Evolutionary conservation across 2,329 filamentous ascomycete genomes (phyloP).

Genomic region (Arthrobotrys musiformis): DNA sequence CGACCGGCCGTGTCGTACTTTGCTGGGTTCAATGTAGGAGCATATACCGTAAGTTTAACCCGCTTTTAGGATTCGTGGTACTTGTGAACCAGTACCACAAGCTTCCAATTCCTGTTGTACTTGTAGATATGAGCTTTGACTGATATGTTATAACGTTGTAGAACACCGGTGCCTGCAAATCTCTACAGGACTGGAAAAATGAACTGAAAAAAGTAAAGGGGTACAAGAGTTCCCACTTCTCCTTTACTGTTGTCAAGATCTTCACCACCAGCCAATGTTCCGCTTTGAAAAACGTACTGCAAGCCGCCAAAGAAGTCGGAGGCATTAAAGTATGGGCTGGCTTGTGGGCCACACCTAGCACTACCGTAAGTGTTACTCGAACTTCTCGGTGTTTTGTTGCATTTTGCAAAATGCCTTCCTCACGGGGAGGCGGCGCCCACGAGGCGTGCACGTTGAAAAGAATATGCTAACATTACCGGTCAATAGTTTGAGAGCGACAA

Average conservation of each 20-base stretch:
- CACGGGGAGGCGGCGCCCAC: background rate
- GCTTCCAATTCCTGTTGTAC: background rate
- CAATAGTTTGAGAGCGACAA: constrained; percentile 64
- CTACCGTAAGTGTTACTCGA: constrained; percentile 34
- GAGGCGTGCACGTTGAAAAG: constrained; percentile 60
- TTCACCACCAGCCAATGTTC: constrained; percentile 73
- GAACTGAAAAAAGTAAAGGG: constrained; percentile 63
- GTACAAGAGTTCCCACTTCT: constrained; percentile 49
- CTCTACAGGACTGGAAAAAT: constrained; percentile 61
- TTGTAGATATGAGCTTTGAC: background rate
- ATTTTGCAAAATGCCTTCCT: constrained; percentile 24
- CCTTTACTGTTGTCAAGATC: constrained; percentile 71
- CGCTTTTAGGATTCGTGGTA: background rate
- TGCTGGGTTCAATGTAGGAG: constrained; percentile 59
- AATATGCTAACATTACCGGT: constrained; percentile 66
- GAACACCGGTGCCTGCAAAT: constrained; percentile 63
- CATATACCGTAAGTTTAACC: constrained; percentile 49
- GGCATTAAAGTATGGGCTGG: constrained; percentile 73
- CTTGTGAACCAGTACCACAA: background rate
- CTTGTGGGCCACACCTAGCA: constrained; percentile 69
- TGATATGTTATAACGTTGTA: constrained; percentile 18
- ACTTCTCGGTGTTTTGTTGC: constrained; percentile 61
- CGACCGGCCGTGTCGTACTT: constrained; percentile 56
- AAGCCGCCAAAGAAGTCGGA: constrained; percentile 70
- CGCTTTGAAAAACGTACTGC: constrained; percentile 66